Conservation (phyloP, 169 alveolate genomes). For the Plasmodium billcollinsi region DNA sequence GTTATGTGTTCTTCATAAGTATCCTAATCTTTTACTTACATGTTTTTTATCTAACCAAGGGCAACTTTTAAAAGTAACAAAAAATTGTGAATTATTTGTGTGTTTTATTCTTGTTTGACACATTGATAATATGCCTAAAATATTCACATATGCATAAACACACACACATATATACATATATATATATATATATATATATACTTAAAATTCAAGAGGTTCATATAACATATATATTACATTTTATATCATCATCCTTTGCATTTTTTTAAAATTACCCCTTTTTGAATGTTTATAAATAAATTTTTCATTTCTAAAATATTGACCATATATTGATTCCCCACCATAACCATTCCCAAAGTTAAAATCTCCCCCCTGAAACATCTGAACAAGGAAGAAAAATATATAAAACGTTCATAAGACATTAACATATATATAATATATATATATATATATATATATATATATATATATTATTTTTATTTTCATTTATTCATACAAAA, state of each 20-base stretch:
- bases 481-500: conserved; percentile 77
- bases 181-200: neutral
- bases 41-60: conserved; percentile 95
- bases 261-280: conserved; percentile 78
- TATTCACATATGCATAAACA: neutral
- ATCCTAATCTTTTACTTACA: conserved; percentile 63
- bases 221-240: no score
- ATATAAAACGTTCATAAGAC: neutral
- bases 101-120: conserved; percentile 86
- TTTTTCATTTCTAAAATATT: conserved; percentile 88
- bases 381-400: conserved; percentile 43
- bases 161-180: conserved; percentile 29
- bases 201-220: neutral
- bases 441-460: neutral
- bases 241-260: neutral
- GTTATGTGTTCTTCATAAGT: neutral
- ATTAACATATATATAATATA: neutral
- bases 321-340: conserved; percentile 91
- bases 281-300: conserved; percentile 86
- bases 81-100: conserved; percentile 94
- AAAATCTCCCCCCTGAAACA: conserved; percentile 93
- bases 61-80: conserved; percentile 93
- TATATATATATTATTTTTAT: neutral
- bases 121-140: conserved; percentile 88
- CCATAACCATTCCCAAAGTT: conserved; percentile 90